A percentile compares a stretch with the other conserved stretches of the same genome.
Conservation (phyloP, 176 grass and related monocot genomes). For the Dactylis glomerata region DNA sequence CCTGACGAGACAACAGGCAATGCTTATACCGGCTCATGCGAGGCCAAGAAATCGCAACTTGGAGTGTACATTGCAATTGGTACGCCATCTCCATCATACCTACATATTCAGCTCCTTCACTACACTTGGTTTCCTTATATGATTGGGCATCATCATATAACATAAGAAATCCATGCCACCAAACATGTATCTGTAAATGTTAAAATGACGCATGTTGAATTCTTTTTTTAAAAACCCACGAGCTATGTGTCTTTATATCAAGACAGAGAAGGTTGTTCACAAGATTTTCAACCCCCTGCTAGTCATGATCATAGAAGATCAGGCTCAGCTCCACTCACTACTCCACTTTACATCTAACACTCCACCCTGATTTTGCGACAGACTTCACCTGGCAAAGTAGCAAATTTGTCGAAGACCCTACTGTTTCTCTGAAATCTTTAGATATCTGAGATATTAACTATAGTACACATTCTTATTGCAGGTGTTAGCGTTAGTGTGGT, state of each 20-base stretch:
- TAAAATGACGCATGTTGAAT: background rate
- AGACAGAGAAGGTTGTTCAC: no score
- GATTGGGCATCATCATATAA: background rate
- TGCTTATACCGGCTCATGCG: background rate
- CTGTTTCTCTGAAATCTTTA: no score
- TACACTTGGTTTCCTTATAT: background rate
- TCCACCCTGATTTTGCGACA: no score
- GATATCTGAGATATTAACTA: no score
- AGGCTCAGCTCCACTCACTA: no score
- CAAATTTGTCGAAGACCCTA: no score
- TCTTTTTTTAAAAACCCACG: no score
- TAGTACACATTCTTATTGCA: background rate
- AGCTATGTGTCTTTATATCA: no score
- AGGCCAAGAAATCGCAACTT: background rate
- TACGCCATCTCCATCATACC: background rate
- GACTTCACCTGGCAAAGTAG: no score
- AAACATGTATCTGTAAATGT: background rate
- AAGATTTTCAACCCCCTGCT: no score
- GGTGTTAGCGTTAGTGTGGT: background rate
- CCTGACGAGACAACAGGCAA: conserved; percentile 3
- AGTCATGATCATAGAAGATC: no score
- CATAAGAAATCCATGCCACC: background rate
- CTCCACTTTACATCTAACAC: no score
- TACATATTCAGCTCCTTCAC: background rate
- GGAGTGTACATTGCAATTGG: background rate